Evolutionary conservation across 139 green algal species (phyloP), one percentile per base, ranked within the genome.

Genomic region (Haematococcus sp.): DNA sequence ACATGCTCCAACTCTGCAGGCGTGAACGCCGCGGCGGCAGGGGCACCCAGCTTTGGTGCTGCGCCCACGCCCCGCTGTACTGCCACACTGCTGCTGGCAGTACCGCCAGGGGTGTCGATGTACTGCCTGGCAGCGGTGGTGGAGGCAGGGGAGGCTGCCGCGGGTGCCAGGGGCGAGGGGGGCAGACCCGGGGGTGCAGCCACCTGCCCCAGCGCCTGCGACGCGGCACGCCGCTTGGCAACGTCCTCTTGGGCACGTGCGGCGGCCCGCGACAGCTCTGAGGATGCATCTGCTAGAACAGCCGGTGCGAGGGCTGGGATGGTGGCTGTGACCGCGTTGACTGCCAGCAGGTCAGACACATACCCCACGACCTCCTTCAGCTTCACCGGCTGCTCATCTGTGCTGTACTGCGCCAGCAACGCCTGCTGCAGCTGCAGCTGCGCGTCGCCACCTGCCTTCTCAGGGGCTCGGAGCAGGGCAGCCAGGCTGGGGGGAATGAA

Each of bases 351-450:
- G 17, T 73, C 67, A 23, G 67, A 59, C 27, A 76, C 65, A 58
- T 72, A 83, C 19, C 65, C 56, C 49, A 76, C 59, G 7, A 71
- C 25, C 28, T 83, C 77, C 11, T 70, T 65, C 66, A 83, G 64
- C 20, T 74, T 64, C 27, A 87, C 74, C 2, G 77, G 64, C 31
- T 70, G 70, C 46, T 87, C 81, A 20, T 76, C 74, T 32, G 81
- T 87, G 56, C 63, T 77, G 74, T 87, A 87, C 76, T 83, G 75
- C 28, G 74, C 71, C 5, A 84, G 51, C 68, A 87, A 63, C 30
- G 75, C 72, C 56, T 83, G 72, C 44, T 83, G 75, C 75, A 88
- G 69, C 56, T 78, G 75, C 68, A 76, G 65, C 67, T 74, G 70
- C 60, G 80, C 52, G 5, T 15, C 13, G 33, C 27, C 32, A 27